Evolutionary conservation across 2,329 filamentous ascomycete genomes (phyloP).

Genomic region (Cercospora sp.): DNA sequence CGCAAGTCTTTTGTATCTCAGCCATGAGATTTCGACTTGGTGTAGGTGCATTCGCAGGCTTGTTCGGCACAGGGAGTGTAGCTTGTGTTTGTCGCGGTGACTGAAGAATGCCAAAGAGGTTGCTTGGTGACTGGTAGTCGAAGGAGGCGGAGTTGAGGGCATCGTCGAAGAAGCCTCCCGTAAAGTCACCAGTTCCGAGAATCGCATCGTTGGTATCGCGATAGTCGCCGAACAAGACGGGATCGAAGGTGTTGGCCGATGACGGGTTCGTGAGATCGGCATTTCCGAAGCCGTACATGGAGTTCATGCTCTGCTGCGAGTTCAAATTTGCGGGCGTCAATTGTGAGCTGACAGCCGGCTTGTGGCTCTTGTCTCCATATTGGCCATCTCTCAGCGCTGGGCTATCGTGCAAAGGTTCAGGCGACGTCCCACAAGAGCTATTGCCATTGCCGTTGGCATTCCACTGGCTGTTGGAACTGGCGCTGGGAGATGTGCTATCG

Average conservation of each 20-base stretch:
- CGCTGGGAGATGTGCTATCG: constrained; percentile 53
- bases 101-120: constrained; percentile 55
- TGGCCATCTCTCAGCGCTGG: constrained; percentile 57
- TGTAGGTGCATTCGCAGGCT: constrained; percentile 17
- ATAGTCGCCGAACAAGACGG: constrained; percentile 87
- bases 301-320: constrained; percentile 23
- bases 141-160: constrained; percentile 40
- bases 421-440: constrained; percentile 71
- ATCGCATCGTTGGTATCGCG: constrained; percentile 85
- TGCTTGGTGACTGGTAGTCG: constrained; percentile 80
- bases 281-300: constrained; percentile 25
- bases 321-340: constrained; percentile 18
- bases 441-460: constrained; percentile 59
- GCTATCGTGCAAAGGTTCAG: constrained; percentile 72
- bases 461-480: constrained; percentile 53
- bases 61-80: constrained; percentile 16
- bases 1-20: constrained; percentile 73
- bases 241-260: constrained; percentile 74
- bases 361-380: constrained; percentile 58
- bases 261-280: constrained; percentile 31
- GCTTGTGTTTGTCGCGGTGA: constrained; percentile 37
- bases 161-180: constrained; percentile 74
- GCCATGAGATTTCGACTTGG: constrained; percentile 63
- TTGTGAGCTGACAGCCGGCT: constrained; percentile 17
- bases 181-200: constrained; percentile 67